Evolutionary conservation across 129 eudicot genomes (phyloP).

Genomic region (Flaveria ramosissima): DNA sequence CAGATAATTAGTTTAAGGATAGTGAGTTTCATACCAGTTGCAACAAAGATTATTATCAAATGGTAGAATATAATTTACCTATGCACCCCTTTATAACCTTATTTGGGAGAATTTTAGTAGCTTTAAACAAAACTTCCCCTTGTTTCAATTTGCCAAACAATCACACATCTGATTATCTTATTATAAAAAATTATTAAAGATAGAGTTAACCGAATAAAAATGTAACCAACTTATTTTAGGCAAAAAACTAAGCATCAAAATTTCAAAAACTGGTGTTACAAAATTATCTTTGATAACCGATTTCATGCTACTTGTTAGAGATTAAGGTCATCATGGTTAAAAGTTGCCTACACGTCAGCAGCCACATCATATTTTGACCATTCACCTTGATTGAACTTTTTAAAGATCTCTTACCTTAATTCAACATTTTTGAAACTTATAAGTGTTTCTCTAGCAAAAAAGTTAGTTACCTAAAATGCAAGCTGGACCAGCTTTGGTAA

Average conservation of each 20-base stretch:
- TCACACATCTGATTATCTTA: conserved; percentile 1
- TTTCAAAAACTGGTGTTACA: background rate
- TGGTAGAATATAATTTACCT: background rate
- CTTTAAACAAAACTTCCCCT: background rate
- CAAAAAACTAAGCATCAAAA: background rate
- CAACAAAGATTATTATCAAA: background rate
- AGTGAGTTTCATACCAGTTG: background rate
- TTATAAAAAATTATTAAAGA: background rate
- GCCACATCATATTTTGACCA: background rate
- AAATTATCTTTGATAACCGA: background rate
- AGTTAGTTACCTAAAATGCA: background rate
- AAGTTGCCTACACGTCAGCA: background rate
- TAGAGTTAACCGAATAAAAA: background rate
- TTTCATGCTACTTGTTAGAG: background rate
- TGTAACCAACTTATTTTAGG: background rate
- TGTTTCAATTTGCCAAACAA: background rate
- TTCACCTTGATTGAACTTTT: background rate
- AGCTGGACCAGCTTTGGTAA: background rate
- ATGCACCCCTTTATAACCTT: background rate
- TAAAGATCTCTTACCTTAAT: background rate
- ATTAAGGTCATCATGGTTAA: background rate
- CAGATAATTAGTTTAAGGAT: background rate
- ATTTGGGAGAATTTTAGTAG: background rate
- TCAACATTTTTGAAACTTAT: background rate
- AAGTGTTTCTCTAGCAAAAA: background rate